Evolutionary conservation across 176 grass and related monocot genomes (phyloP).

Genomic region (Coix lacrymajobi): DNA sequence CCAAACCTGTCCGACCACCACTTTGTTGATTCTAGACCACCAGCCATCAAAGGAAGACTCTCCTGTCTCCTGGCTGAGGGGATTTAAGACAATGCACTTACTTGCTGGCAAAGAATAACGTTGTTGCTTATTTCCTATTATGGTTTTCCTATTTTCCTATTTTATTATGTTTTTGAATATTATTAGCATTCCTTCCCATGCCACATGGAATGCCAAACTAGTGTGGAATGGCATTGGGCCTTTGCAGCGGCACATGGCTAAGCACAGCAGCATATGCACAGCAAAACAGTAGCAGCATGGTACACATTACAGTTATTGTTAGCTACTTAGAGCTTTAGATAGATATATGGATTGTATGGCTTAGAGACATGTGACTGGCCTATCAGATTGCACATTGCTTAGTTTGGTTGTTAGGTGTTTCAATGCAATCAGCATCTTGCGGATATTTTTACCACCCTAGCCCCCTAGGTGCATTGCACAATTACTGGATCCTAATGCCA

Average conservation of each 20-base stretch:
- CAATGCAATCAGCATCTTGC: constrained; percentile 71
- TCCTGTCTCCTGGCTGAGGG: too few species aligned
- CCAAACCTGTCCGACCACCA: not conserved
- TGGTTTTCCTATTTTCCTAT: too few species aligned
- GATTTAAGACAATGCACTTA: too few species aligned
- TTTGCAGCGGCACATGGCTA: not conserved
- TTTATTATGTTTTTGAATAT: too few species aligned
- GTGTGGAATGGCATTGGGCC: not conserved
- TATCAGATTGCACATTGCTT: not conserved
- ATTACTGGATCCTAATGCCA: constrained; percentile 41
- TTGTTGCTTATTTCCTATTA: too few species aligned
- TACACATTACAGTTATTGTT: not conserved
- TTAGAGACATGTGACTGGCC: not conserved
- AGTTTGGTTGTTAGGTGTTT: constrained; percentile 49
- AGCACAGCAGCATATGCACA: not conserved
- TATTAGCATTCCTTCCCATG: too few species aligned
- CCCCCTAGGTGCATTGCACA: constrained; percentile 55
- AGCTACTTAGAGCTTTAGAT: not conserved
- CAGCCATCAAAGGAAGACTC: not conserved
- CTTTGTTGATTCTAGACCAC: not conserved
- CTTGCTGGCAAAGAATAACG: too few species aligned
- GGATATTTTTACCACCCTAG: constrained; percentile 87
- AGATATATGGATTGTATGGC: not conserved
- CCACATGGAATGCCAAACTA: not conserved
- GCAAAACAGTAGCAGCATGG: not conserved